These are phyloP conservation scores for Bolboschoenoplectus hybrid DNA, from an alignment of 202 grass and related monocot genomes.

Conservation along the genomic window DNA sequence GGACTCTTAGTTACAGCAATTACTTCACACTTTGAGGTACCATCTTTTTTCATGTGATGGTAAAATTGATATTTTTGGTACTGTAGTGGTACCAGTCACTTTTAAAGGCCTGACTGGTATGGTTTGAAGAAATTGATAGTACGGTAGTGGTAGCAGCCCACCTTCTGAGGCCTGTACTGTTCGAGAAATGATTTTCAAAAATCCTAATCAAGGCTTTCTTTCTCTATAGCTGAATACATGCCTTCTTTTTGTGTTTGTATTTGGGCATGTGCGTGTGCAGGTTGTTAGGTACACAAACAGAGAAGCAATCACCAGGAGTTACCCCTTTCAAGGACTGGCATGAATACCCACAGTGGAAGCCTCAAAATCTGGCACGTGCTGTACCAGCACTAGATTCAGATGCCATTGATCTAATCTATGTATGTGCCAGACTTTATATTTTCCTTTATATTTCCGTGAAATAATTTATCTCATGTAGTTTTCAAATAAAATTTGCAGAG, in stretches of 20 bases:
- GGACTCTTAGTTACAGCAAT: conserved; percentile 90
- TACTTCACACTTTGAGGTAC: conserved; percentile 96
- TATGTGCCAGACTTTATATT: conserved; percentile 36
- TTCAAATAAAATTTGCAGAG: conserved; percentile 44
- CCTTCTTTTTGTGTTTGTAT: background rate
- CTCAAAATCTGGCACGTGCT: conserved; percentile 53
- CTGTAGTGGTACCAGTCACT: background rate
- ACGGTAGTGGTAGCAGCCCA: background rate
- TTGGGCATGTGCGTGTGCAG: conserved; percentile 32
- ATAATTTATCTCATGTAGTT: background rate
- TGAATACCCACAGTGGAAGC: conserved; percentile 74
- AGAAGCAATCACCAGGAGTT: conserved; percentile 77
- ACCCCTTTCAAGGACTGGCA: conserved; percentile 71
- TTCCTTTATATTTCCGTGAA: background rate
- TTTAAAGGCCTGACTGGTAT: background rate
- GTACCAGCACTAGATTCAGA: conserved; percentile 65
- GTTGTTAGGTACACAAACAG: conserved; percentile 73
- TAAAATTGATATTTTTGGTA: background rate
- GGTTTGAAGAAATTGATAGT: background rate
- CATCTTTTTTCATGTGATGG: background rate
- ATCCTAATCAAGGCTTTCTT: background rate
- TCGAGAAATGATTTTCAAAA: too few relatives aligned
- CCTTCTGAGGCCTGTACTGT: too few relatives aligned
- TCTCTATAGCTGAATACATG: background rate
- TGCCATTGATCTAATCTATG: conserved; percentile 65